phyloP scores from a whole-genome alignment of 305 asterid genomes.

The Fraxinus platypoda region DNA sequence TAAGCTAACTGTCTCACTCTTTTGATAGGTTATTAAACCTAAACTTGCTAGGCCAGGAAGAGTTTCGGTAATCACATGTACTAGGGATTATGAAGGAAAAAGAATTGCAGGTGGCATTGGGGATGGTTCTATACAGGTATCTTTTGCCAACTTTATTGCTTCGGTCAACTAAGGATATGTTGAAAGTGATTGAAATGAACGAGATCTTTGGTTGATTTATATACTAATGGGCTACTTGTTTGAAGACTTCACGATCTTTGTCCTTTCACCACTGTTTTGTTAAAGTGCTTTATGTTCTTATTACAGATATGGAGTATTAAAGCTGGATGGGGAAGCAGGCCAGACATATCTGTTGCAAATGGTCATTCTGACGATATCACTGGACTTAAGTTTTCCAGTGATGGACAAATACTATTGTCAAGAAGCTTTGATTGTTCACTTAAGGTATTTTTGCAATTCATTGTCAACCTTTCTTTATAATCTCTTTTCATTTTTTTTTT shows the following conservation, averaged over 20 bases:
- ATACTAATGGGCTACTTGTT: not conserved
- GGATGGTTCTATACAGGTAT: constrained; percentile 91
- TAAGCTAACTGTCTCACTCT: constrained; percentile 20
- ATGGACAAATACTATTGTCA: constrained; percentile 68
- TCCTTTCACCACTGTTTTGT: not conserved
- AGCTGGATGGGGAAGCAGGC: constrained; percentile 97
- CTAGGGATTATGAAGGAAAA: constrained; percentile 93
- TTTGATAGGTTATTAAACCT: constrained; percentile 79
- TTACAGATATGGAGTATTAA: constrained; percentile 84
- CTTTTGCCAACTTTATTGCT: not conserved
- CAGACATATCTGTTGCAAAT: constrained; percentile 50
- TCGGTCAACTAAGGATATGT: not conserved
- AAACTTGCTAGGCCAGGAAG: constrained; percentile 85
- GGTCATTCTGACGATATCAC: constrained; percentile 88
- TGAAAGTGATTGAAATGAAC: not conserved
- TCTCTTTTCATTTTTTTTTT: not conserved
- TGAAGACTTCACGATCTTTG: not conserved
- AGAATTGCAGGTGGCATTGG: constrained; percentile 83
- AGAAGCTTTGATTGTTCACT: constrained; percentile 89
- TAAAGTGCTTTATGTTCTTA: constrained; percentile 2
- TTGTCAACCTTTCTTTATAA: constrained; percentile 1
- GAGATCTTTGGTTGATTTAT: not conserved
- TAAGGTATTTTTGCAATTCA: constrained; percentile 48
- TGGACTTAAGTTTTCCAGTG: constrained; percentile 76
- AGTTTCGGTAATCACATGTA: constrained; percentile 80